phyloP scores from a whole-genome alignment of 495 filamentous ascomycete genomes.

The Glarea lozoyensis region DNA sequence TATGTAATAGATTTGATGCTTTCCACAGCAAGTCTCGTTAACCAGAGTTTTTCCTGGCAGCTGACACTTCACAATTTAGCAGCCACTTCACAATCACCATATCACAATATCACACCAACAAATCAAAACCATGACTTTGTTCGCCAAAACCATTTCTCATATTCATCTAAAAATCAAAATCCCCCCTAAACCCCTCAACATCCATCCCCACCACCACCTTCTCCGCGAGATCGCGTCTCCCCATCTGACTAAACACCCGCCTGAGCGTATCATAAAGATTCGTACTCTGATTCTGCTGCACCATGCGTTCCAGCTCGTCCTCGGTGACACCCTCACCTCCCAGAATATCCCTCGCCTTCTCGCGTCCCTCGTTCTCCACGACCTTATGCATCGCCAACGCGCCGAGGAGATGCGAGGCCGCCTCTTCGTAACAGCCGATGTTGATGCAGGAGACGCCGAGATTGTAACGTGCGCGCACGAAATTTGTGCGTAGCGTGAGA shows the following conservation, averaged over 20 bases:
- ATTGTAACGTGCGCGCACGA: constrained; percentile 94
- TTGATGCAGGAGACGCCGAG: constrained; percentile 96
- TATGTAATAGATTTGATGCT: no score
- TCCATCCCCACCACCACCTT: constrained; percentile 83
- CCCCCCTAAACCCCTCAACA: constrained; percentile 71
- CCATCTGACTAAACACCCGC: constrained; percentile 92
- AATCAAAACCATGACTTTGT: no score
- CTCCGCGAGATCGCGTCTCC: constrained; percentile 75
- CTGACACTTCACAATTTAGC: no score
- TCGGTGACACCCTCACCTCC: constrained; percentile 48
- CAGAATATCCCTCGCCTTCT: constrained; percentile 76
- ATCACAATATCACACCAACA: no score
- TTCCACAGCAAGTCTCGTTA: no score
- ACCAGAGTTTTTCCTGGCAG: no score
- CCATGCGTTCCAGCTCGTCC: constrained; percentile 67
- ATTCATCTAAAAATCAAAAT: constrained; percentile 40
- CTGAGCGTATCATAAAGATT: constrained; percentile 91
- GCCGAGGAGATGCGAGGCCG: constrained; percentile 88
- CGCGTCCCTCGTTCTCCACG: constrained; percentile 74
- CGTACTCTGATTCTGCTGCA: constrained; percentile 87
- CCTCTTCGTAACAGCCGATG: constrained; percentile 88
- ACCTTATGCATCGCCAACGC: constrained; percentile 95
- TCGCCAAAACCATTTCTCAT: no score
- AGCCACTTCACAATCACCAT: no score
- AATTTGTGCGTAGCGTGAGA: constrained; percentile 80